Base-by-base conservation (phyloP, 208 protist species). In the Tritrichomonas musculus region DNA sequence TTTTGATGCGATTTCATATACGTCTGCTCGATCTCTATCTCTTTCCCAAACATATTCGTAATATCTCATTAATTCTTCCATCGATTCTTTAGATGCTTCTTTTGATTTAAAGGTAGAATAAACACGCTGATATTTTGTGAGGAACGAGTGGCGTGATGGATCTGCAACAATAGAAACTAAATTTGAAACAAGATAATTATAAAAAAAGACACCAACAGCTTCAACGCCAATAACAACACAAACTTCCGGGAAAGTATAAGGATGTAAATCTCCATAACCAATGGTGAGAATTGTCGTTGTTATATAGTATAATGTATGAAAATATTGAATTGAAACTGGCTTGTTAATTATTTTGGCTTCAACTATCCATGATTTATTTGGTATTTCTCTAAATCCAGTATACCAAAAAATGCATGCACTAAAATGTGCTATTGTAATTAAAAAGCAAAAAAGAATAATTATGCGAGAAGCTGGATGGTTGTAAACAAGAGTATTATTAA, bases 211-310 rank as follows among this genome's bases (percentile, higher is more conserved):
- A 14, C 77, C 77, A 57, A 88, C 47, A 39, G 47, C 41, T 88
- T 88, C 77, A 33, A 88, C 47, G 57, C 41, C 33, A 60, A 88
- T 88, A 57, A 88, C 77, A 39, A 57, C 47, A 39, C 41, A 60
- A 20, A 88, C 44, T 39, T 88, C 77, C 0, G 77, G 77, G 47
- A 88, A 88, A 27, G 77, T 88, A 20, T 53, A 60, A 1, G 77
- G 77, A 88, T 88, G 77, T 57, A 88, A 53, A 50, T 88, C 77
- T 39, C 77, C 77, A 88, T 88, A 88, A 88, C 77, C 77, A 36
- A 88, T 88, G 0, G 77, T 57, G 1, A 88, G 47, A 39, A 88
- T 57, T 60, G 77, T 88, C 0, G 77, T 88, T n/a, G 77, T 88
- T 9, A 88, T 57, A 17, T 57, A 88, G 36, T 88, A 88, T 13